Base-by-base conservation (phyloP, 2,329 filamentous ascomycete species). In the Colletotrichum camelliae region DNA sequence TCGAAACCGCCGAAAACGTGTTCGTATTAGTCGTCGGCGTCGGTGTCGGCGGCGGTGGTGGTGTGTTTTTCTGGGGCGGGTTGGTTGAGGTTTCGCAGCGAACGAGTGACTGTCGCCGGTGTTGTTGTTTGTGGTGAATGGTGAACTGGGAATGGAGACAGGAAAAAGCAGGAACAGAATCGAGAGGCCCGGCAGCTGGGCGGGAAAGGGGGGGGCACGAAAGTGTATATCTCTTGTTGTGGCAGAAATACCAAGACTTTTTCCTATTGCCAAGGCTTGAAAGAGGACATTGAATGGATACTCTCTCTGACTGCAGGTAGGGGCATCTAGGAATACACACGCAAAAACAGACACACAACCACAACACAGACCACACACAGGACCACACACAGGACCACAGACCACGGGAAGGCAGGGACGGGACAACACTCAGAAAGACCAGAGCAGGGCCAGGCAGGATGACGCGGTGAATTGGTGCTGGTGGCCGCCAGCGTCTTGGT, bases 401-500 rank as follows among this genome's bases (percentile, higher is more conserved):
- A 48, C 43, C 43, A 48, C 43, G 43, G 43, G 43, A 48, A 21
- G 43, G 43, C 43, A 48, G 43, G 43, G 43, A 48, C 43, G 18
- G 31, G 58, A 33, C 29, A 61, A 61, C n/a, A 58, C 24, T 58
- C 55, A n/a, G n/a, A n/a, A n/a, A n/a, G n/a, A n/a, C n/a, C n/a
- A n/a, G n/a, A n/a, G n/a, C n/a, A n/a, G 31, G 39, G n/a, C 39
- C 13, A 24, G 29, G 55, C 60, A 66, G 60, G 71, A 77, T 76
- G 76, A 77, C 74, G 76, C 76, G 76, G 76, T 76, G 74, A 70
- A 77, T 76, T 66, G 39, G 66, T 67, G 61, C 55, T 68, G 76
- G 69, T 76, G 73, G 72, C 70, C 74, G 74, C 73, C 68, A 77
- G 67, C 67, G 76, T 76, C 76, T 76, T 77, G 76, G 76, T 76